Conservation (phyloP, 2,329 filamentous ascomycete species). For the Mariannaea elegans region DNA sequence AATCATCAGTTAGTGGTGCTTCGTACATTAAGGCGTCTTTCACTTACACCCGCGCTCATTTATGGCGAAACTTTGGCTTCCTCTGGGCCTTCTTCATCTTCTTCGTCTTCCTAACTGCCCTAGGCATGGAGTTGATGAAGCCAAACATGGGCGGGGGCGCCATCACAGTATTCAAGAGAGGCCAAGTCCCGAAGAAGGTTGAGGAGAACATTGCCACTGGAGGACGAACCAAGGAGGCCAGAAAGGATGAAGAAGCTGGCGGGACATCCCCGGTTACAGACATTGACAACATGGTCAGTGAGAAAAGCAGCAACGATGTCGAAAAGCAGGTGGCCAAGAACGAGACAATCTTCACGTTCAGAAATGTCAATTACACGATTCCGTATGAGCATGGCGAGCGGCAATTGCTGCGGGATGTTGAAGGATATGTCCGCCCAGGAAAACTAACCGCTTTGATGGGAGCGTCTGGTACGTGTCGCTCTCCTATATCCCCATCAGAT, state of each 20-base stretch:
- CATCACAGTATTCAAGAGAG: slow-evolving; percentile 70
- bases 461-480: slow-evolving; percentile 49
- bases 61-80: slow-evolving; percentile 83
- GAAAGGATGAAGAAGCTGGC: slow-evolving; percentile 61
- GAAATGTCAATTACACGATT: slow-evolving; percentile 59
- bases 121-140: slow-evolving; percentile 74
- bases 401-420: slow-evolving; percentile 76
- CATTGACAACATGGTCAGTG: slow-evolving; percentile 25
- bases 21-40: slow-evolving; percentile 64
- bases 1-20: slow-evolving; percentile 59
- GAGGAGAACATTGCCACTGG: slow-evolving; percentile 65
- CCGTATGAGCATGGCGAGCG: slow-evolving; percentile 69
- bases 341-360: slow-evolving; percentile 65
- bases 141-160: slow-evolving; percentile 67
- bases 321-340: slow-evolving; percentile 62
- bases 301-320: slow-evolving; percentile 36
- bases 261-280: slow-evolving; percentile 37
- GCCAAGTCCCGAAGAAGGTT: slow-evolving; percentile 67
- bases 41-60: slow-evolving; percentile 63
- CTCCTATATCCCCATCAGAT: too few species aligned
- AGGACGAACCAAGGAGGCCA: slow-evolving; percentile 46
- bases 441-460: slow-evolving; percentile 84
- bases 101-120: slow-evolving; percentile 76
- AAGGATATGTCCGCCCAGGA: slow-evolving; percentile 86
- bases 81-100: slow-evolving; percentile 78